Conservation (phyloP, 768 basidiomycete genomes). For the Kwoniella sp. region DNA sequence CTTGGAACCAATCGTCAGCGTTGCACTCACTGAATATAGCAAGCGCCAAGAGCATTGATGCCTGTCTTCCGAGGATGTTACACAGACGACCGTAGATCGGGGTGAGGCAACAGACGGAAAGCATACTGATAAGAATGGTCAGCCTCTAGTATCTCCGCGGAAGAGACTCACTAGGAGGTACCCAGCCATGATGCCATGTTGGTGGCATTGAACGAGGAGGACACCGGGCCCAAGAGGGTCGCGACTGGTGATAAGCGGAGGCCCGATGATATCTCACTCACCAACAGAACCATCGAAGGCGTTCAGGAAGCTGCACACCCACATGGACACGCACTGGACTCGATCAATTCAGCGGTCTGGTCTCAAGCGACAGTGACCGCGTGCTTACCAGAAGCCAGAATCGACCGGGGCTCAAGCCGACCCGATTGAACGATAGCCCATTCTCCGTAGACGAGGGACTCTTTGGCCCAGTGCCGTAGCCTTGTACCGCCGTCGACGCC, state of each 20-base stretch:
- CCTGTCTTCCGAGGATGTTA: slow-evolving; percentile 33
- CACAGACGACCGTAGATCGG: slow-evolving; percentile 40
- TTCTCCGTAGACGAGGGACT: no score
- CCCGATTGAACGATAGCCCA: slow-evolving; percentile 34
- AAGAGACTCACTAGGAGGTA: slow-evolving; percentile 30
- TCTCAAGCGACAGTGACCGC: neutral
- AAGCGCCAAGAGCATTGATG: slow-evolving; percentile 24
- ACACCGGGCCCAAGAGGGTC: slow-evolving; percentile 30
- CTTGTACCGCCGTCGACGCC: no score
- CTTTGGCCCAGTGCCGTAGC: no score
- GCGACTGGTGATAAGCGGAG: slow-evolving; percentile 15
- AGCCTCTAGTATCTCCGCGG: neutral
- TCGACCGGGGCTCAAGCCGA: slow-evolving; percentile 21
- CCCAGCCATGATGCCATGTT: slow-evolving; percentile 46
- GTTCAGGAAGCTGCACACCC: slow-evolving; percentile 28
- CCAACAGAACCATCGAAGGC: slow-evolving; percentile 33
- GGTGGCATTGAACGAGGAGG: slow-evolving; percentile 34
- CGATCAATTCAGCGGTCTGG: neutral
- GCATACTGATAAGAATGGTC: slow-evolving; percentile 11
- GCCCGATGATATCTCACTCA: neutral
- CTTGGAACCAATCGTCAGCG: neutral
- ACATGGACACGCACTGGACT: slow-evolving; percentile 22
- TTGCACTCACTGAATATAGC: slow-evolving; percentile 23
- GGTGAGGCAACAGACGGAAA: slow-evolving; percentile 36
- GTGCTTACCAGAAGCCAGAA: slow-evolving; percentile 28